phyloP scores from a whole-genome alignment of 192 early-diverging fungal genomes.

The Coemansia sp. region DNA sequence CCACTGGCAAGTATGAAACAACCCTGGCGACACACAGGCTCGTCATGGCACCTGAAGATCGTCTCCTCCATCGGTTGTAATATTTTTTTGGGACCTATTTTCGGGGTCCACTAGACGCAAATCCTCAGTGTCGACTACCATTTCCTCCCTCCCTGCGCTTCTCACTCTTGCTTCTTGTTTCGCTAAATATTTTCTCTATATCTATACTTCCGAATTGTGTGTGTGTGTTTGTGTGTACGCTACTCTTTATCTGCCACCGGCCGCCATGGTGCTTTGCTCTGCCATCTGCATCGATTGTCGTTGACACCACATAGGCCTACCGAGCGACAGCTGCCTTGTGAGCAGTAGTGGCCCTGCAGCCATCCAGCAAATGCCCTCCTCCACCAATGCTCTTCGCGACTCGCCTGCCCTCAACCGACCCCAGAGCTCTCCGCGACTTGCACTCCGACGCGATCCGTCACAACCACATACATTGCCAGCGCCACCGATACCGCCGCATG shows the following conservation, averaged over 20 bases:
- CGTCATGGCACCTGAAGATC: neutral
- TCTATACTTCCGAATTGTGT: neutral
- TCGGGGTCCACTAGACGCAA: slow-evolving; percentile 12
- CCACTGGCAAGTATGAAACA: neutral
- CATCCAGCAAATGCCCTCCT: neutral
- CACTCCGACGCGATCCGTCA: slow-evolving; percentile 1
- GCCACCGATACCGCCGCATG: neutral
- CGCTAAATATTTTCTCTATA: neutral
- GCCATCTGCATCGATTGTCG: slow-evolving; percentile 2
- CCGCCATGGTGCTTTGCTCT: slow-evolving; percentile 17
- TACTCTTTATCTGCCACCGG: neutral
- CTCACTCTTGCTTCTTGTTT: neutral
- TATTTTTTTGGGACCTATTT: neutral
- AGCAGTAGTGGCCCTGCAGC: slow-evolving; percentile 3
- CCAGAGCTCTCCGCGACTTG: slow-evolving; percentile 1
- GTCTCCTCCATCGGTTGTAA: slow-evolving; percentile 5
- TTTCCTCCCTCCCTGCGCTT: neutral
- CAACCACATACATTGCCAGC: neutral
- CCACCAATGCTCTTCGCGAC: neutral
- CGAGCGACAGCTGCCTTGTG: slow-evolving; percentile 4
- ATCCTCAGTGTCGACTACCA: slow-evolving; percentile 1
- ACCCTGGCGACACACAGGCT: neutral
- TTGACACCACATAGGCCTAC: slow-evolving; percentile 14
- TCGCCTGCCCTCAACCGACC: neutral
- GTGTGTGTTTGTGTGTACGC: neutral